Evolutionary conservation across 2,329 filamentous ascomycete genomes (phyloP), one percentile per base, ranked within the genome.

Genomic region (Colletotrichum sojae): DNA sequence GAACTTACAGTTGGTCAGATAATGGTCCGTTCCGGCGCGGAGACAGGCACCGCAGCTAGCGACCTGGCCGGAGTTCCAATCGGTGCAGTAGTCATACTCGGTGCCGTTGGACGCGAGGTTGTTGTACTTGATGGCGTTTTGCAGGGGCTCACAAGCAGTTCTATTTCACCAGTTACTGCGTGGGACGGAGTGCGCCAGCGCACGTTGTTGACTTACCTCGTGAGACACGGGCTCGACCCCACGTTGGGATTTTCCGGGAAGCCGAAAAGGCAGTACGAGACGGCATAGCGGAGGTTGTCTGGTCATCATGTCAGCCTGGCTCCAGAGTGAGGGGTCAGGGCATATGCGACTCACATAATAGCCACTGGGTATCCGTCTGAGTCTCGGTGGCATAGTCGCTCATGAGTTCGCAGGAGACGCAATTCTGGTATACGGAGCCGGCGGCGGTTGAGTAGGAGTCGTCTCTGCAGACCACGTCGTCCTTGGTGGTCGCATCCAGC

Each of bases 201-300:
- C 39, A 40, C 43, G 18, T 1, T 20, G 16, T 1, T 27, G 18
- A 75, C 77, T 73, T 78, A 90, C 88, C 79, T 82, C 49, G 86
- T 90, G 13, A 84, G 78, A 71, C 89, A 88, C 9, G 85, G 87
- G 12, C 78, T 85, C 63, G 80, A 77, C 2, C 76, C 76, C 12
- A 80, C 74, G 12, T 82, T 71, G 1, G 80, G 73, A 62, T 86
- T 84, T 36, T 81, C 77, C 0, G 84, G 84, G 6, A 78, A 76
- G 2, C 85, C 85, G 68, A 83, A 91, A 1, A 91, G 73, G 73
- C 89, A 91, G 73, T 84, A 84, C 2, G 85, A 85, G 2, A 85
- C 71, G 6, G 87, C 82, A 73, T 84, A 90, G 74, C 89, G 83
- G 60, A 90, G 71, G 71, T 91, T 91, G 71, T 90, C 88, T 90